Base-by-base conservation (phyloP, 129 eudicot species). In the Artemisia tridentata region DNA sequence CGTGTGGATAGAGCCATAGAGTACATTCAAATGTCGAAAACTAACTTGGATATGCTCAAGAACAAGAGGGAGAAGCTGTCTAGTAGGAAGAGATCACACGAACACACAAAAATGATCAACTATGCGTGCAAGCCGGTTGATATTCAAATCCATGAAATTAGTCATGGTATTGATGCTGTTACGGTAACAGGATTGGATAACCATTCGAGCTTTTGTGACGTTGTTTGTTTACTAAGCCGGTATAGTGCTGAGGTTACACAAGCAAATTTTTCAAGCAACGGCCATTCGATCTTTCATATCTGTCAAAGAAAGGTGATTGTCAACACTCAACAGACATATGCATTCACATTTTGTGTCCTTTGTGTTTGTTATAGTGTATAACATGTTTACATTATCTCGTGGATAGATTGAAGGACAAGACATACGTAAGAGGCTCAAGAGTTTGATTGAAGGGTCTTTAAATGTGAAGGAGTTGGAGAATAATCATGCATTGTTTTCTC, bases 1-100 rank as follows among this genome's bases (percentile, higher is more conserved):
- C 85, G 86, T 72, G 67, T 91, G 65, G 90, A 88, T 68, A 88
- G 56, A 78, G 83, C 90, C 16, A 80, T 79, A 25, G 72, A 84
- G 7, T 88, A 91, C 89, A 88, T 91, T 49, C 71, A 84, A 60
- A 73, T 45, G 56, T 60, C 85, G 66, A 73, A 83, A 62, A 29
- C 20, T 47, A 78, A 66, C 68, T 3, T 88, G 62, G 92, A 88
- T 69, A 55, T 67, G 50, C 48, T 27, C 64, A 78, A 71, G 72
- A 77, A 77, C 20, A 72, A 75, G 80, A 90, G 77, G 71, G 85
- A 86, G 7, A 68, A 55, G 27, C 31, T 90, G 47, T 9, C 48
- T 53, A 51, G 68, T 3, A 54, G 62, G 52, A 80, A 79, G 52
- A 69, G 80, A 68, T 23, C 71, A 62, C 73, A 60, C 62, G 68